Base-by-base conservation (phyloP, 2,329 filamentous ascomycete genomes). In the Fusarium lateritium region DNA sequence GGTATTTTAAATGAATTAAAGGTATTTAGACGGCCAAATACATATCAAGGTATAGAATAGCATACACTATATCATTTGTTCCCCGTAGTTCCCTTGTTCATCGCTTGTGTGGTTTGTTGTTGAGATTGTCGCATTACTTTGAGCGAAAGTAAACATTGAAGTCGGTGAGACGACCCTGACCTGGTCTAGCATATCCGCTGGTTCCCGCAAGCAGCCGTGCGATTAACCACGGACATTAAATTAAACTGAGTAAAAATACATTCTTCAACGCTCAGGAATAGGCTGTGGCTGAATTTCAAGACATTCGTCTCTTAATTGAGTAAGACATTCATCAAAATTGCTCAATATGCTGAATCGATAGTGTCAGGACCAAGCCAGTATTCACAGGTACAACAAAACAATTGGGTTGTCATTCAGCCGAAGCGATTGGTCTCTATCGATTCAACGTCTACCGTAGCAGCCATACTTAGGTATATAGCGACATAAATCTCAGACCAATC, bases 131-230 rank as follows among this genome's bases (percentile, higher is more conserved):
- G 52, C 39, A 42, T 36, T 24, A 5, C 34, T 17, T 22, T 6
- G 11, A 39, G 15, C 5, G n/a, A 64, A 52, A 64, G 60, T 59
- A 64, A 59, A 52, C 5, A 60, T 31, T 34, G 10, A 4, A 15
- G 10, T 33, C 13, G 13, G 24, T 2, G 9, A 28, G 1, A 24
- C 17, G 52, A 65, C 60, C 62, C 52, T 65, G 62, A 28, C 60
- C 62, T 42, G 31, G 60, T n/a, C n/a, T 65, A 59, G 62, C 21
- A 31, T 19, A 49, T 14, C 60, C 60, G 36, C 31, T 42, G 34
- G 62, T 42, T 65, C 52, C 62, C 60, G 59, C 15, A 26, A 17
- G 2, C 36, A 36, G 28, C 40, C 21, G 24, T 28, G 4, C n/a
- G 60, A 14, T 63, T 51, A 24, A 7, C 22, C n/a, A 46, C 40